Evolutionary conservation across 345 rosid species (phyloP), one percentile per base, ranked within the genome.

Genomic region (Aquilaria malaccensis): DNA sequence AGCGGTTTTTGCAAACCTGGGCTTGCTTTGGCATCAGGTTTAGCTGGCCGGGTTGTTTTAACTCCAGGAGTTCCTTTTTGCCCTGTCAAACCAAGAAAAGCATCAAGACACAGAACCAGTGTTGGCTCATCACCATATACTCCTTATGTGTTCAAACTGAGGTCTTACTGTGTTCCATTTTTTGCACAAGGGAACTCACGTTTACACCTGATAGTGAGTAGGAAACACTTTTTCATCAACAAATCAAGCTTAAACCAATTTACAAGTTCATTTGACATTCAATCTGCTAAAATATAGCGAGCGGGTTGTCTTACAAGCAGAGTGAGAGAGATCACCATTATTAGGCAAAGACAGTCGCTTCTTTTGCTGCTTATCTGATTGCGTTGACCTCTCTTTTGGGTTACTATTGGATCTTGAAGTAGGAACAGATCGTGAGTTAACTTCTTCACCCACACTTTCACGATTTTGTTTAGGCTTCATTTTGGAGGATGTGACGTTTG

Each of bases 381-480:
- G 82, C 43, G 66, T 60, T 49, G 80, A 46, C 71, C 97, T 82
- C 79, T 91, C 95, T 77, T 88, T 95, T 13, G 95, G 96, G 69
- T 88, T 95, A 81, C 98, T 88, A n/a, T 60, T 85, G 9, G 96
- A 90, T 82, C 89, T 80, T 68, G 82, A 60, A 75, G 62, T 74
- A 72, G 63, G 33, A 41, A 70, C 75, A 50, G 86, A 78, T 66
- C 56, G 76, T 68, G 83, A 79, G 72, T 67, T 78, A 61, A 74
- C 78, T 74, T 80, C 89, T 77, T 79, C 83, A 58, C 53, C 69
- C 50, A 64, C 48, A 73, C 78, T 80, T 29, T 80, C 91, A 59
- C 64, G 65, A 69, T 67, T 59, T 2, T 68, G 78, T 74, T 85
- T 86, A n/a, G 85, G 59, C 80, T 73, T 93, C 53, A 80, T 71